Evolutionary conservation across 2,329 filamentous ascomycete genomes (phyloP).

Genomic region (Talaromyces sp.): DNA sequence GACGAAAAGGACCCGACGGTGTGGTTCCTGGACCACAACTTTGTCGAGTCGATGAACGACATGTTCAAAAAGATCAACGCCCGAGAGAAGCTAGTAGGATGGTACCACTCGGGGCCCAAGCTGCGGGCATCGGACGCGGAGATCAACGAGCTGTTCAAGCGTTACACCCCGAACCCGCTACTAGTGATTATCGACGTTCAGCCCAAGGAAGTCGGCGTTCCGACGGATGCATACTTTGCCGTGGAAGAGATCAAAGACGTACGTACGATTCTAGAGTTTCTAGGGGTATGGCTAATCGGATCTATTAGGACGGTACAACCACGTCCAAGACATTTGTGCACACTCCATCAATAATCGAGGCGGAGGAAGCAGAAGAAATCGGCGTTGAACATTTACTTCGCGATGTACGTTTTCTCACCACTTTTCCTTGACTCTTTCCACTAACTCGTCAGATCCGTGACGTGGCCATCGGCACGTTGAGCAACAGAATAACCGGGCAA

Average conservation of each 20-base stretch:
- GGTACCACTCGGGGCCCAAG: constrained; percentile 98
- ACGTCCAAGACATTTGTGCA: constrained; percentile 97
- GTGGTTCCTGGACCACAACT: constrained; percentile 99
- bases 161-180: constrained; percentile 93
- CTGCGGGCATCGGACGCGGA: constrained; percentile 92
- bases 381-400: constrained; percentile 95
- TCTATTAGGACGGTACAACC: constrained; percentile 80
- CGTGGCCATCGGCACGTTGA: constrained; percentile 93
- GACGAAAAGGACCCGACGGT: constrained; percentile 98
- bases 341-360: constrained; percentile 96
- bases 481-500: constrained; percentile 94
- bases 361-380: constrained; percentile 97
- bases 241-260: constrained; percentile 99
- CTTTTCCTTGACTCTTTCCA: background rate
- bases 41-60: constrained; percentile 98
- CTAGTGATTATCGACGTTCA: constrained; percentile 98
- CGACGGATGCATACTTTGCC: constrained; percentile 97
- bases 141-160: constrained; percentile 99
- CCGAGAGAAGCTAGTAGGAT: constrained; percentile 96
- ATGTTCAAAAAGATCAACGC: constrained; percentile 99
- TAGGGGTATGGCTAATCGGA: background rate
- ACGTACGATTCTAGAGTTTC: constrained; percentile 16
- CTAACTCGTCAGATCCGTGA: constrained; percentile 64
- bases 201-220: constrained; percentile 94
- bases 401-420: constrained; percentile 46